Evolutionary conservation across 1,284 basidiomycete species (phyloP), one percentile per base, ranked within the genome.

Genomic region (Pseudozyma tsukubaensis): DNA sequence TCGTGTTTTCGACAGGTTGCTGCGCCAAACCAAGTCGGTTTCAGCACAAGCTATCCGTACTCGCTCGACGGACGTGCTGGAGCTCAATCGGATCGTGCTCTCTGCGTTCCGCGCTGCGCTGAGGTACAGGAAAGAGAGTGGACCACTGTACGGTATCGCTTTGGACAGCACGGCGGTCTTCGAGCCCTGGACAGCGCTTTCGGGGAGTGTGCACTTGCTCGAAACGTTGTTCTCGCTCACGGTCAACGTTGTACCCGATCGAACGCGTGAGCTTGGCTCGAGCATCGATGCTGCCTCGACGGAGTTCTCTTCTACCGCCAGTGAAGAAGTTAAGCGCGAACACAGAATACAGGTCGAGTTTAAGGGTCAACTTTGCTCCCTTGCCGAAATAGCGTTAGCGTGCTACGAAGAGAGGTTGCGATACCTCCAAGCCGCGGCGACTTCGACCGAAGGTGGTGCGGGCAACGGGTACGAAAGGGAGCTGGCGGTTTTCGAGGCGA

Each of bases 131-230:
- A 88, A 89, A 50, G 89, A 91, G 71, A 91, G 92, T 72, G 82
- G 88, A 4, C 87, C 88, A 4, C 87, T 91, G 7, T 99, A 98
- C 83, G 92, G 92, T 29, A 87, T 97, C 52, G 87, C 89, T 52
- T 59, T 79, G 0, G 62, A 49, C 3, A 43, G 88, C 36, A 90
- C 90, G 0, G 89, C 91, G 19, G 66, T 77, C 0, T 69, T 67
- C 59, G 89, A 91, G 73, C 89, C 93, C 1, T 99, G 96, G 96
- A 93, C 94, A 2, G 93, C 90, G 82, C 87, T 88, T 73, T 87
- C 89, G 8, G 84, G 86, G 0, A 85, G 92, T 48, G 89, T 97
- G 58, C 90, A 92, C 50, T 87, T 90, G 24, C 86, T 93, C 3
- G 88, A 92, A 45, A 88, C 88, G 48, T 88, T 95, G 19, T 95